These are phyloP conservation scores for Leccinellum albellum DNA, from an alignment of 768 basidiomycete genomes.

Conservation along the genomic window DNA sequence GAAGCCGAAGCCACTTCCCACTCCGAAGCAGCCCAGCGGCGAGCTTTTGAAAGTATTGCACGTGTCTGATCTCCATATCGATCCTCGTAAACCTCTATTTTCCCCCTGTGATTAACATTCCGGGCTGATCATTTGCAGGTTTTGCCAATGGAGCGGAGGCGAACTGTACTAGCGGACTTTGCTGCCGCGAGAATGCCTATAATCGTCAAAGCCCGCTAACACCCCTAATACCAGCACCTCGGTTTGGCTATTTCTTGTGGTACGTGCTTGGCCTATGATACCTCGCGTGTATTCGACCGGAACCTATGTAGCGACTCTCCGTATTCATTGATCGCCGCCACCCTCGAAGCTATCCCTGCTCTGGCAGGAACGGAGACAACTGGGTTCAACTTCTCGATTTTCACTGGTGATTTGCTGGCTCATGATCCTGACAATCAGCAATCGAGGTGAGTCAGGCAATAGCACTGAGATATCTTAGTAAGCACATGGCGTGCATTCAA, in stretches of 20 bases:
- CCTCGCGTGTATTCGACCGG: not conserved
- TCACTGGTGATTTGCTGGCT: conserved; percentile 71
- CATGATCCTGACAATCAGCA: conserved; percentile 67
- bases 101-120: not conserved
- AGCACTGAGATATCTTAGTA: not conserved
- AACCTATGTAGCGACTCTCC: conserved; percentile 53
- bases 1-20: conserved; percentile 66
- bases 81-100: conserved; percentile 48
- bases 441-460: conserved; percentile 43
- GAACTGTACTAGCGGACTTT: conserved; percentile 63
- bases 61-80: conserved; percentile 74
- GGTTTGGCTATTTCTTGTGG: conserved; percentile 66
- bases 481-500: conserved; percentile 19
- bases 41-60: conserved; percentile 69
- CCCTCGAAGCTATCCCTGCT: conserved; percentile 62
- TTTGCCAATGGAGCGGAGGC: conserved; percentile 68
- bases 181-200: conserved; percentile 56
- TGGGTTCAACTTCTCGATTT: conserved; percentile 64
- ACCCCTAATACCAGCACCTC: conserved; percentile 57
- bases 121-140: conserved; percentile 36
- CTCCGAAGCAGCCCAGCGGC: conserved; percentile 55
- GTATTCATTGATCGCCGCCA: conserved; percentile 54
- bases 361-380: conserved; percentile 56
- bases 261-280: conserved; percentile 17
- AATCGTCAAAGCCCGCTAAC: conserved; percentile 49